phyloP scores from a whole-genome alignment of 208 protist genomes.

The Polymyxa betae region DNA sequence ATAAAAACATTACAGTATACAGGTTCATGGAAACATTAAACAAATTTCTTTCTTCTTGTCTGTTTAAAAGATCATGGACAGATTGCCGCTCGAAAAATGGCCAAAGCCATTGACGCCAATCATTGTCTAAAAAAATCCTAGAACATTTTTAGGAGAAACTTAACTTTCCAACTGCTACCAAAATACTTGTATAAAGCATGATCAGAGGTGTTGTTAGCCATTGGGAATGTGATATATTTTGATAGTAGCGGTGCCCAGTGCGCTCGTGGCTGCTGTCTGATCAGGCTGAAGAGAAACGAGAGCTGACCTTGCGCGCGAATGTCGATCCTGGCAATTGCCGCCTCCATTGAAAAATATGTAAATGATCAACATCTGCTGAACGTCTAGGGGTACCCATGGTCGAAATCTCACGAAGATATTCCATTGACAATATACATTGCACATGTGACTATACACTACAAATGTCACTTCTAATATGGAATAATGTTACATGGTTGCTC shows the following conservation, averaged over 20 bases:
- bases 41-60: not conserved
- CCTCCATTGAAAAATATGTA: not conserved
- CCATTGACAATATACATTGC: no score
- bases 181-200: not conserved
- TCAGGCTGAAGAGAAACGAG: constrained; percentile 46
- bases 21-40: constrained; percentile 31
- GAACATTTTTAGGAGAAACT: not conserved
- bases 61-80: not conserved
- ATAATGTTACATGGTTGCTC: no score
- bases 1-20: not conserved
- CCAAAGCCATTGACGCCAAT: constrained; percentile 39
- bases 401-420: no score
- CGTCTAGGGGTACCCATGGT: no score
- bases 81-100: constrained; percentile 29
- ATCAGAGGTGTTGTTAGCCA: constrained; percentile 23
- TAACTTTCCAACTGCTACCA: not conserved
- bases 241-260: constrained; percentile 16
- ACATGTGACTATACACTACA: no score
- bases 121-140: constrained; percentile 25
- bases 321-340: not conserved
- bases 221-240: not conserved
- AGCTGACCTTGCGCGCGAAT: constrained; percentile 2
- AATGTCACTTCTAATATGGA: no score
- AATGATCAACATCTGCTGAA: no score
- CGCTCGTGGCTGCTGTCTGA: not conserved